These are phyloP conservation scores for Solanum neorickii DNA, from an alignment of 257 asterid species.

Conservation along the genomic window DNA sequence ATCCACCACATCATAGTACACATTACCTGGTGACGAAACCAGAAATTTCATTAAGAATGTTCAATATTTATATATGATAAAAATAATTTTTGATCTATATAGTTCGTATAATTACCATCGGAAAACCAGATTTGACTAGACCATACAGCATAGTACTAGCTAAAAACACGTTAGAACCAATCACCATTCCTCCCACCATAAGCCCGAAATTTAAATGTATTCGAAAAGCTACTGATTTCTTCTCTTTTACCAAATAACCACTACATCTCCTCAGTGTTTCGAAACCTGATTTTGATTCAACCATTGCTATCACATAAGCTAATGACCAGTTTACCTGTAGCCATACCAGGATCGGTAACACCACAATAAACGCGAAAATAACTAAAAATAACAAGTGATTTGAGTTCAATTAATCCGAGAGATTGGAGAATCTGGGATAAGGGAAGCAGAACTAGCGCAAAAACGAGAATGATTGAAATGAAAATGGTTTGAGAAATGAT, in stretches of 20 bases:
- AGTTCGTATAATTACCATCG: neutral
- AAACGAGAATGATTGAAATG: neutral
- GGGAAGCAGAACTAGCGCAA: neutral
- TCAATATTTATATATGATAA: too few relatives aligned
- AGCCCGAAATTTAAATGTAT: slow-evolving; percentile 13
- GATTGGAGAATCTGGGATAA: neutral
- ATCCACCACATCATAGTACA: neutral
- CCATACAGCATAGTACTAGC: neutral
- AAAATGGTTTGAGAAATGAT: neutral
- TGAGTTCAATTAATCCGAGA: neutral
- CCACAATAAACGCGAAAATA: neutral
- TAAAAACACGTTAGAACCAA: neutral
- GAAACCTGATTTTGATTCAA: neutral
- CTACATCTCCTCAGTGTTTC: slow-evolving; percentile 1
- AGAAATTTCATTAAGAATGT: neutral
- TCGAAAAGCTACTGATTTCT: neutral
- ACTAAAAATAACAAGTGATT: neutral
- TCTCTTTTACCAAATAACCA: neutral
- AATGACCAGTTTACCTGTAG: neutral
- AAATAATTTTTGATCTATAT: too few relatives aligned
- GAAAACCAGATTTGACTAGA: neutral
- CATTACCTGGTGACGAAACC: neutral
- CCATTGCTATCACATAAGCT: neutral
- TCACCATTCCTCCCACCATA: neutral
- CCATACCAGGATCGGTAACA: neutral